These are phyloP conservation scores for Pythium periplocum DNA, from an alignment of 352 stramenopile genomes.

Conservation along the genomic window DNA sequence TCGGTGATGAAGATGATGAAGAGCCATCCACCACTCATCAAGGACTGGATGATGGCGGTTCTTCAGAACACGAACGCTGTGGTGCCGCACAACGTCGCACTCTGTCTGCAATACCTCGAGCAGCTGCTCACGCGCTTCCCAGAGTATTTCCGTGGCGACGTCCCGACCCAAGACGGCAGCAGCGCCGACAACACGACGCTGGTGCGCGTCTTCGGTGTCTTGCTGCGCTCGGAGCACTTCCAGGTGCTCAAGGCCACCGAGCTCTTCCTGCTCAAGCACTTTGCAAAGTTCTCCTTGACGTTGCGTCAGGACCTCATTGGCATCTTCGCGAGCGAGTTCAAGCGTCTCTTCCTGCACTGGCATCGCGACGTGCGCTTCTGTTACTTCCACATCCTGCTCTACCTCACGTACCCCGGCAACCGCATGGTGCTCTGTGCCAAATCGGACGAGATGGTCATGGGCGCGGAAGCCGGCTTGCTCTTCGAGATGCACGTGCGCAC, in stretches of 20 bases:
- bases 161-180: conserved; percentile 7
- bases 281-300: conserved; percentile 37
- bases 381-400: conserved; percentile 77
- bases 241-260: conserved; percentile 61
- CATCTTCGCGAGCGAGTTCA: conserved; percentile 47
- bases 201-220: conserved; percentile 43
- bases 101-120: conserved; percentile 65
- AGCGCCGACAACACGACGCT: conserved; percentile 34
- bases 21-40: conserved; percentile 38
- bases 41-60: conserved; percentile 56
- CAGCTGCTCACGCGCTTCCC: conserved; percentile 53
- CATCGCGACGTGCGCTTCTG: conserved; percentile 81
- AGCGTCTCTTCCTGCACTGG: conserved; percentile 75
- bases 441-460: conserved; percentile 72
- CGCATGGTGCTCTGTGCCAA: conserved; percentile 62
- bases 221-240: conserved; percentile 70
- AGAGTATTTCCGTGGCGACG: conserved; percentile 38
- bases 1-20: conserved; percentile 53
- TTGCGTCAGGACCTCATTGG: conserved; percentile 48
- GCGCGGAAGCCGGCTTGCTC: conserved; percentile 43
- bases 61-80: conserved; percentile 63
- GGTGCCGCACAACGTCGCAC: conserved; percentile 59
- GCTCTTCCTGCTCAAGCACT: conserved; percentile 69
- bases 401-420: conserved; percentile 76
- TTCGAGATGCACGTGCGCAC: conserved; percentile 68